Evolutionary conservation across 2,329 filamentous ascomycete species (phyloP).

Genomic region (Microthyrium microscopicum): DNA sequence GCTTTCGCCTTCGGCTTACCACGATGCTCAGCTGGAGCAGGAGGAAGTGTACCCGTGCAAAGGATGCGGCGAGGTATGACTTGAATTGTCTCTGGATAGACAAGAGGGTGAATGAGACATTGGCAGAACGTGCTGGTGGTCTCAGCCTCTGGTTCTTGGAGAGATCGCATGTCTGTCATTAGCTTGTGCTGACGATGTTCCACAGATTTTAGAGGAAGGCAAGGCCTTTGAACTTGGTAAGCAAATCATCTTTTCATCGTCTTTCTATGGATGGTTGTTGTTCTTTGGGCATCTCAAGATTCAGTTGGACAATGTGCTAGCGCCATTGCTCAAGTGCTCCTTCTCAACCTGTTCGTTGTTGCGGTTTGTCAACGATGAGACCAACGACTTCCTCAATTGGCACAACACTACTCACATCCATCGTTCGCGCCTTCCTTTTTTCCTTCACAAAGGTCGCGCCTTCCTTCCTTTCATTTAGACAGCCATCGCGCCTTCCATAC

Average conservation of each 20-base stretch:
- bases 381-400: no score
- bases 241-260: no score
- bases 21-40: conserved; percentile 51
- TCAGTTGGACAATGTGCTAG: no score
- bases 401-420: no score
- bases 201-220: conserved; percentile 88
- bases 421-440: no score
- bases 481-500: background rate
- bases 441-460: no score
- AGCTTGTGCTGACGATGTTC: conserved; percentile 1
- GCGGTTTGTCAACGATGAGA: no score
- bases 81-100: conserved; percentile 4
- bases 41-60: conserved; percentile 81
- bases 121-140: conserved; percentile 8
- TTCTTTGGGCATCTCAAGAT: no score
- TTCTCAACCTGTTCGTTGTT: no score
- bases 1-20: conserved; percentile 45
- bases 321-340: no score
- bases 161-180: background rate
- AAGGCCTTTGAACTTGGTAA: conserved; percentile 94
- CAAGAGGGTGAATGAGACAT: conserved; percentile 5
- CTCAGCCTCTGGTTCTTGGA: background rate
- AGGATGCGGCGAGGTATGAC: conserved; percentile 68
- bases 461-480: no score
- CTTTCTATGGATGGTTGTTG: no score